Conservation (phyloP, 2,329 filamentous ascomycete species). For the Coleophoma eucalyptorum region DNA sequence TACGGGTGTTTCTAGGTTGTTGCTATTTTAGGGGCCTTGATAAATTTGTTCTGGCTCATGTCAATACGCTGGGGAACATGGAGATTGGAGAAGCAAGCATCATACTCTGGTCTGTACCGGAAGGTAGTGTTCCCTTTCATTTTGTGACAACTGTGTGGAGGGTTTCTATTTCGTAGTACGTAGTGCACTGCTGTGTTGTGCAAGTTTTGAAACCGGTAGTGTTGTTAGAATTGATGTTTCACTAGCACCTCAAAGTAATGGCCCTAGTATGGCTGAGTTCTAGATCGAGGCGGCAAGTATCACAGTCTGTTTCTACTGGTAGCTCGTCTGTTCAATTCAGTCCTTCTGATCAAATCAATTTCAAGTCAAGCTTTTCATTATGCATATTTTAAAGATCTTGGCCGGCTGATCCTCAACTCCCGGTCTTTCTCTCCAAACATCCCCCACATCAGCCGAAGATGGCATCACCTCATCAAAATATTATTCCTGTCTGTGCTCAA, state of each 20-base stretch:
- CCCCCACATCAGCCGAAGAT: too few species aligned
- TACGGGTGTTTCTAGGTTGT: constrained; percentile 15
- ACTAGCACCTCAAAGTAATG: not conserved
- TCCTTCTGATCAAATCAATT: too few species aligned
- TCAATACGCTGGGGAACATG: constrained; percentile 5
- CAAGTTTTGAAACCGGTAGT: too few species aligned
- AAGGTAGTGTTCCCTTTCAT: not conserved
- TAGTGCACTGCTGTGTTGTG: too few species aligned
- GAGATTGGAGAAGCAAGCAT: constrained; percentile 1
- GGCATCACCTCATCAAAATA: too few species aligned
- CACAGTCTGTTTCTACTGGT: not conserved
- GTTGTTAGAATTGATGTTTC: not conserved
- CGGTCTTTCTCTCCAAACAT: too few species aligned
- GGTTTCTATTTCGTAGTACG: too few species aligned
- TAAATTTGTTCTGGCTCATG: constrained; percentile 7
- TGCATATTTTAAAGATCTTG: too few species aligned
- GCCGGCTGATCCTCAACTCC: too few species aligned
- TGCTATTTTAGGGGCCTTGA: constrained; percentile 7
- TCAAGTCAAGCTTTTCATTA: too few species aligned
- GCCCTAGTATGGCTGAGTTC: not conserved
- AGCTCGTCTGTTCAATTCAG: too few species aligned
- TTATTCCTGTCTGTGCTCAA: too few species aligned
- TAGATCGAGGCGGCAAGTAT: not conserved
- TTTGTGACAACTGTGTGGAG: not conserved
- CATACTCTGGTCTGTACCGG: not conserved